Base-by-base conservation (phyloP, 257 asterid genomes). In the Cynanchum wilfordii region DNA sequence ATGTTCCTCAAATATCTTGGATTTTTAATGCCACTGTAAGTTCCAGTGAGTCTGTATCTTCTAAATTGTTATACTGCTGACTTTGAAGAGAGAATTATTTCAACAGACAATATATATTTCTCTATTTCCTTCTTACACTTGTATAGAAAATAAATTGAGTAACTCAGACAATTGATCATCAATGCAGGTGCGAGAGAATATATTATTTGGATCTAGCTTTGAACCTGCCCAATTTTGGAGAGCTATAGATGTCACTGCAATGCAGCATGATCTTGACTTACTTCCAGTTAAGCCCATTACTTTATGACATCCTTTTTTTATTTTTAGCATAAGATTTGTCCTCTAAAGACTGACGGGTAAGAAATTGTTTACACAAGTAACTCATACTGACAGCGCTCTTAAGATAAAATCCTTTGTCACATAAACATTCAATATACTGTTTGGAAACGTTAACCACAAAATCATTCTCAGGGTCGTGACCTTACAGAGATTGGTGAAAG, bases 401-500 rank as follows among this genome's bases (percentile, higher is more conserved):
- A 54, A 54, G 58, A 54, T 54, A 54, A 16, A 16, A 62, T 62
- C 68, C 68, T 62, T 7, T 13, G 25, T 62, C 47, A 33, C 68
- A 62, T 30, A 33, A 62, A 17, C 68, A 62, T 62, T 59, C 68
- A 62, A 12, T 30, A 3, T 15, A 30, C 67, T 30, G 45, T 33
- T 62, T 15, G 45, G 24, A n/a, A 29, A 33, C 22, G 30, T 22
- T 62, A 62, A 62, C 45, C 40, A 30, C 25, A 62, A 33, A 16
- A 15, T 62, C 68, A 62, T 33, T 15, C 20, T 30, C 83, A 92
- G 98, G 98, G 96, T 56, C 86, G 80, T 71, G 98, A 92, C 81
- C 89, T 89, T 78, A 92, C 98, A 12, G 98, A 92, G 85, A 92
- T 92, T 71, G 98, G 98, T 52, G 98, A 92, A 89, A 86, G 96